These are phyloP conservation scores for Myxozyma mucilagina DNA, from an alignment of 805 yeast species.

Conservation along the genomic window DNA sequence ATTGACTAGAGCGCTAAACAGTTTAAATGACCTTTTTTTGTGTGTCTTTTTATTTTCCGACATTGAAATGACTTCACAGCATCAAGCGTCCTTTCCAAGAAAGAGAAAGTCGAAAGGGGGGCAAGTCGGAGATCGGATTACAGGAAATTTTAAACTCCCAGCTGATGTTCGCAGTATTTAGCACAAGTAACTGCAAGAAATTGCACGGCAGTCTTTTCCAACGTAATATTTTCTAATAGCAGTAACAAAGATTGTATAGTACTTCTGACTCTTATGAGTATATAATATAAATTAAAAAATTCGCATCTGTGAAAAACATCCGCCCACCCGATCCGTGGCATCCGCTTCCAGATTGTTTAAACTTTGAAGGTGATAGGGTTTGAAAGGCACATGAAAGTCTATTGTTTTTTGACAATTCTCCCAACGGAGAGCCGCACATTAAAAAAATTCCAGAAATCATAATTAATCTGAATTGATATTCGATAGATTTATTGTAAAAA, in stretches of 20 bases:
- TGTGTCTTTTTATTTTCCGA: not conserved
- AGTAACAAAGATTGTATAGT: no score
- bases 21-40: conserved; percentile 12
- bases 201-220: not conserved
- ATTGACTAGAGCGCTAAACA: conserved; percentile 18
- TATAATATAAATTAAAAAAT: no score
- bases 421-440: conserved; percentile 4
- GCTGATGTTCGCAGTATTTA: no score
- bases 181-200: no score
- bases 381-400: not conserved
- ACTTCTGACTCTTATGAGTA: no score
- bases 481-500: not conserved
- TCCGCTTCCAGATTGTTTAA: no score
- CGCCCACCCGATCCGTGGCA: no score
- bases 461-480: not conserved
- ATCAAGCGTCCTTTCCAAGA: not conserved
- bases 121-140: no score
- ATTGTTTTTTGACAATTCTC: not conserved
- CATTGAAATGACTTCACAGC: not conserved
- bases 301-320: no score
- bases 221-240: not conserved
- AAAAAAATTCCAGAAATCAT: not conserved
- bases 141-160: no score
- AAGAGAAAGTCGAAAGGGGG: not conserved
- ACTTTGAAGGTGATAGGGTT: no score